Conservation (phyloP, 192 early-diverging fungal species). For the Lunasporangiospora selenospora region DNA sequence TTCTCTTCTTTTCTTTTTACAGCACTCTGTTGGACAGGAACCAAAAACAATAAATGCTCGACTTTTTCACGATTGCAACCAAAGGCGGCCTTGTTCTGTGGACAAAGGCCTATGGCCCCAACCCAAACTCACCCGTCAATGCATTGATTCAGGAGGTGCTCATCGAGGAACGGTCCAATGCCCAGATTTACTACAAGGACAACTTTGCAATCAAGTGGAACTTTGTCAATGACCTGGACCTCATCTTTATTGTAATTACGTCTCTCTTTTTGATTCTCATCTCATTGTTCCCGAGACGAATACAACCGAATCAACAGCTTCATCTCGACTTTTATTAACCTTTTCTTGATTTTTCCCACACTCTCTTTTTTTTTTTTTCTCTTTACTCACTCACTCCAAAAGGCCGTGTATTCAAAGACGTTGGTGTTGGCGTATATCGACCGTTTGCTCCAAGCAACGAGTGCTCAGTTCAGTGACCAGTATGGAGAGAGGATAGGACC, state of each 20-base stretch:
- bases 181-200: constrained; percentile 69
- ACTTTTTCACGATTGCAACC: constrained; percentile 82
- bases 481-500: constrained; percentile 60
- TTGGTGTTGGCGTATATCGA: constrained; percentile 86
- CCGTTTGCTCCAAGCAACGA: constrained; percentile 76
- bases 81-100: constrained; percentile 91
- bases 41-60: constrained; percentile 69
- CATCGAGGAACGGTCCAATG: constrained; percentile 73
- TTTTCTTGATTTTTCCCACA: not conserved
- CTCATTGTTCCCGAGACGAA: not conserved
- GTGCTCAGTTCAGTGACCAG: constrained; percentile 68
- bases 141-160: constrained; percentile 78
- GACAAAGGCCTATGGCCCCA: constrained; percentile 71
- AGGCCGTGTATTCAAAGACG: constrained; percentile 89
- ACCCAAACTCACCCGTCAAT: constrained; percentile 70
- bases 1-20: not conserved
- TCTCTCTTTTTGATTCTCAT: not conserved
- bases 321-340: too few species aligned
- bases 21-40: not conserved
- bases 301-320: not conserved
- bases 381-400: too few species aligned
- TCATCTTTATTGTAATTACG: constrained; percentile 76
- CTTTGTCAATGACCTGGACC: constrained; percentile 81
- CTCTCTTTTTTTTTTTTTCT: not conserved
- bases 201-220: constrained; percentile 79